phyloP scores from a whole-genome alignment of 305 asterid genomes.

The Ilex paraguariensis region DNA sequence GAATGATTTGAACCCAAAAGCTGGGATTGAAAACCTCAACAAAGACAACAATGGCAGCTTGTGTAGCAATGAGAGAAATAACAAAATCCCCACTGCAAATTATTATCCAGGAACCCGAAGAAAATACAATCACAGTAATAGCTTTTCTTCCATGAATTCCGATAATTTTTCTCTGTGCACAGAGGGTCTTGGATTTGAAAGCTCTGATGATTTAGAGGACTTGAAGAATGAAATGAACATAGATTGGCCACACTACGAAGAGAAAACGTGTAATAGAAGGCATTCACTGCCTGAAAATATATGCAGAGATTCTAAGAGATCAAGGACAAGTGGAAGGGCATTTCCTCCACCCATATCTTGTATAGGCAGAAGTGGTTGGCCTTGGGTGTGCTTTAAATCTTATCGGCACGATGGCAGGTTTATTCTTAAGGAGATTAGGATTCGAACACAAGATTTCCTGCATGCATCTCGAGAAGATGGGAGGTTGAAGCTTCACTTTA shows the following conservation, averaged over 20 bases:
- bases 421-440: constrained; percentile 54
- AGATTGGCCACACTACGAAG: constrained; percentile 20
- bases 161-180: constrained; percentile 76
- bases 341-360: constrained; percentile 84
- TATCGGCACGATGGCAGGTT: constrained; percentile 68
- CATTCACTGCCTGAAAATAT: constrained; percentile 8
- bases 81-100: constrained; percentile 16
- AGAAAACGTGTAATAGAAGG: constrained; percentile 12
- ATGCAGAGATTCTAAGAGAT: constrained; percentile 27
- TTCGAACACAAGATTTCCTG: constrained; percentile 63
- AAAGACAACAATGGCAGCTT: constrained; percentile 12
- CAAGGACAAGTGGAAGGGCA: constrained; percentile 26
- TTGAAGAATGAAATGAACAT: constrained; percentile 19
- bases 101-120: constrained; percentile 13
- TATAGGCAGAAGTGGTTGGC: constrained; percentile 72
- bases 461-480: constrained; percentile 82
- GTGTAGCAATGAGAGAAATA: constrained; percentile 9
- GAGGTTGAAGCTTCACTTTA: constrained; percentile 50
- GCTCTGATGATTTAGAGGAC: constrained; percentile 77
- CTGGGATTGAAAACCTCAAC: constrained; percentile 9
- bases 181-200: constrained; percentile 87
- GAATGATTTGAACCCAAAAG: constrained; percentile 9
- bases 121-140: constrained; percentile 35
- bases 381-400: constrained; percentile 60
- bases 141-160: constrained; percentile 55